phyloP scores from a whole-genome alignment of 1,139 yeast species.

The Yamadazyma sp. region DNA sequence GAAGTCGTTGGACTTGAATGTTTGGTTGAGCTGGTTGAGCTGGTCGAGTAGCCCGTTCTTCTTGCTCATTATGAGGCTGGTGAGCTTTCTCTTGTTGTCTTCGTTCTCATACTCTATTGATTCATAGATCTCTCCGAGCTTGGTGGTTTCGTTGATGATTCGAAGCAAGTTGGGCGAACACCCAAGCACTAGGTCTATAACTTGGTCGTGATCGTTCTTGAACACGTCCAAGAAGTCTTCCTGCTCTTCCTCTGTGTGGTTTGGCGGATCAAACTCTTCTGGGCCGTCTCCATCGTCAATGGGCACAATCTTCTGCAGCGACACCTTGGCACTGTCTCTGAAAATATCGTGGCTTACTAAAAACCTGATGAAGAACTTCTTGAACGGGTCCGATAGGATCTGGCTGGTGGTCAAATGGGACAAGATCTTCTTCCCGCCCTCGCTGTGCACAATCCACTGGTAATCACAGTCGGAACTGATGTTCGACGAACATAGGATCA shows the following conservation, averaged over 20 bases:
- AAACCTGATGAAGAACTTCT: conserved; percentile 33
- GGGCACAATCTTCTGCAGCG: background rate
- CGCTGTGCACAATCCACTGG: conserved; percentile 34
- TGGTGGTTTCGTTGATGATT: conserved; percentile 31
- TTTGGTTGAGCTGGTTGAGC: conserved; percentile 10
- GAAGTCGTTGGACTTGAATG: conserved; percentile 2
- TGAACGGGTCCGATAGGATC: conserved; percentile 13
- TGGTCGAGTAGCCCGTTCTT: conserved; percentile 8
- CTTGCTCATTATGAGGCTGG: conserved; percentile 9
- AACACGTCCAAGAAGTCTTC: conserved; percentile 19
- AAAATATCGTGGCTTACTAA: conserved; percentile 40
- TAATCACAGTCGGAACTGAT: conserved; percentile 37
- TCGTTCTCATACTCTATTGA: conserved; percentile 21
- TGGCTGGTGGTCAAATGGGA: conserved; percentile 2
- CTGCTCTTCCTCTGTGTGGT: conserved; percentile 4
- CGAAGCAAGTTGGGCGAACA: conserved; percentile 36
- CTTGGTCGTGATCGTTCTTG: conserved; percentile 28
- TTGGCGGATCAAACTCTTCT: background rate
- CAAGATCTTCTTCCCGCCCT: conserved; percentile 34
- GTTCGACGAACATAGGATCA: conserved; percentile 38
- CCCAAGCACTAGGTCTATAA: conserved; percentile 36
- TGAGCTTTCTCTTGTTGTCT: conserved; percentile 6
- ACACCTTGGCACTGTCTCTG: conserved; percentile 32
- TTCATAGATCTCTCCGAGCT: conserved; percentile 33
- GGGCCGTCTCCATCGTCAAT: background rate